phyloP scores from a whole-genome alignment of 345 rosid genomes.

The Eucalyptus paniculata region DNA sequence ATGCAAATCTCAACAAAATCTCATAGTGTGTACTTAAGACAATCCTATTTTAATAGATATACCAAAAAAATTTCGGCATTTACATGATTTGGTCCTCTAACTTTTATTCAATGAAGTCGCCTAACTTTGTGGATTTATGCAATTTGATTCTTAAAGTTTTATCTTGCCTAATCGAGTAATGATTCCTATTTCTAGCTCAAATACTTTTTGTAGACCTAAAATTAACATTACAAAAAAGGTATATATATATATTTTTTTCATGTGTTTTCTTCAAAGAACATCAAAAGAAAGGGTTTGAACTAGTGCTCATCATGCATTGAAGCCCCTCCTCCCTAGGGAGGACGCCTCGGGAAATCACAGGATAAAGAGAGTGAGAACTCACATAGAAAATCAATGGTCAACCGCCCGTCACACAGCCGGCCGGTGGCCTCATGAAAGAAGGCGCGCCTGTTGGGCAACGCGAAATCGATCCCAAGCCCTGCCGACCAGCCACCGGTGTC shows the following conservation, averaged over 20 bases:
- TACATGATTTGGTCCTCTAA: not conserved
- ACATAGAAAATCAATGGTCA: conserved; percentile 46
- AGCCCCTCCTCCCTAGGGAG: too few relatives aligned
- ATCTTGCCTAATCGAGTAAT: too few relatives aligned
- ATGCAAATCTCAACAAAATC: not conserved
- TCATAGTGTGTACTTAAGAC: too few relatives aligned
- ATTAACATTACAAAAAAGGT: too few relatives aligned
- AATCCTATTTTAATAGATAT: not conserved
- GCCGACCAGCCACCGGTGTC: conserved; percentile 37
- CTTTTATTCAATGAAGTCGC: not conserved
- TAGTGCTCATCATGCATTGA: not conserved
- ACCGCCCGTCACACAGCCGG: conserved; percentile 18
- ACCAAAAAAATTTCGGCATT: not conserved
- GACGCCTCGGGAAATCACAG: not conserved
- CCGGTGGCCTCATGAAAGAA: not conserved
- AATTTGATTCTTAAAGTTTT: too few relatives aligned
- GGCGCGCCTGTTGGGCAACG: not conserved
- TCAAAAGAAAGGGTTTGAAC: accelerated
- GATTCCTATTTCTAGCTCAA: not conserved
- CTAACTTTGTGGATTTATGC: not conserved
- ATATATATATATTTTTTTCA: too few relatives aligned
- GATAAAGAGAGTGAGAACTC: not conserved
- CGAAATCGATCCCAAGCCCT: conserved; percentile 10
- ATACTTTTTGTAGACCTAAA: too few relatives aligned
- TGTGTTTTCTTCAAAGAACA: not conserved